phyloP scores from a whole-genome alignment of 2,329 filamentous ascomycete species.

The Ophidiomyces ophidiicola region DNA sequence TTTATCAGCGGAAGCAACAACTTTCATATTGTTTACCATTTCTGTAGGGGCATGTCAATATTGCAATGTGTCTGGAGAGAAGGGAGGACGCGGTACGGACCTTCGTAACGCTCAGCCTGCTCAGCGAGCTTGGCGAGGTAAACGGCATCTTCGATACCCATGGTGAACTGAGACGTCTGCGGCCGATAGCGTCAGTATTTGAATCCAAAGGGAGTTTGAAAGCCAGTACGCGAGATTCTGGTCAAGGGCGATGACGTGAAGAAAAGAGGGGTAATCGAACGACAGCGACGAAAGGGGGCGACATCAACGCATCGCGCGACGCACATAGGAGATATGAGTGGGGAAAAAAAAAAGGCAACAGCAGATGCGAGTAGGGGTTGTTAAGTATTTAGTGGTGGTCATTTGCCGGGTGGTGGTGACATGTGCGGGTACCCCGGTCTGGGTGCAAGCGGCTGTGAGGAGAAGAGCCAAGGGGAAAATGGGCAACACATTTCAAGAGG shows the following conservation, averaged over 20 bases:
- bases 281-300: background rate
- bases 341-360: background rate
- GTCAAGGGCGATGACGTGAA: background rate
- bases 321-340: background rate
- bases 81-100: constrained; percentile 43
- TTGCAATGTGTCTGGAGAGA: background rate
- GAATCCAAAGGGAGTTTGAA: background rate
- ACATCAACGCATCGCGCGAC: background rate
- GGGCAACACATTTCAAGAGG: background rate
- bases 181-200: constrained; percentile 4
- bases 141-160: constrained; percentile 99
- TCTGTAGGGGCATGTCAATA: constrained; percentile 44
- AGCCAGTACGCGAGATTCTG: background rate
- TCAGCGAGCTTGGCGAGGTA: constrained; percentile 99
- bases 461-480: background rate
- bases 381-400: background rate
- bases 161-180: constrained; percentile 45
- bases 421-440: background rate
- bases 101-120: constrained; percentile 99
- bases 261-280: constrained; percentile 9
- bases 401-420: no score
- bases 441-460: no score
- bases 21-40: constrained; percentile 99
- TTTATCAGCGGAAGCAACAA: constrained; percentile 75
- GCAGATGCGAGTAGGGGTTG: no score